phyloP scores from a whole-genome alignment of 345 rosid species.

The Angophora floribunda region DNA sequence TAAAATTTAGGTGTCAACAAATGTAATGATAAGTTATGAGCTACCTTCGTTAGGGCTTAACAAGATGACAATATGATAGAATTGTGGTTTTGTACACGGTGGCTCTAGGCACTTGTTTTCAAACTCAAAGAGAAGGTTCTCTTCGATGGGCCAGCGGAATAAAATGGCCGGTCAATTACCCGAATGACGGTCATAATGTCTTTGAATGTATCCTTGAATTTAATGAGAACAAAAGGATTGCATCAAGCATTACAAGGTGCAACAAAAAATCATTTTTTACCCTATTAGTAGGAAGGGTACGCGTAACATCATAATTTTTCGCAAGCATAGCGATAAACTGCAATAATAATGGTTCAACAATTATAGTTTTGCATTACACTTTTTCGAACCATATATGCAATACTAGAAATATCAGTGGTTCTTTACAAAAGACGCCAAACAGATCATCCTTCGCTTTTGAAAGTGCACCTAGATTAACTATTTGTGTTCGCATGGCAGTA shows the following conservation, averaged over 20 bases:
- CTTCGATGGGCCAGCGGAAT: background rate
- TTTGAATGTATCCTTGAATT: background rate
- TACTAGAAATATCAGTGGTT: background rate
- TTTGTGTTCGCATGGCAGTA: slow-evolving; percentile 71
- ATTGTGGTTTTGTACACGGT: background rate
- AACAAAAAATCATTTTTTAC: too few species aligned
- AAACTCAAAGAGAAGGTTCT: background rate
- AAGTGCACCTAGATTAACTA: slow-evolving; percentile 63
- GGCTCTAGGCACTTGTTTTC: background rate
- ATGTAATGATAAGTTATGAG: background rate
- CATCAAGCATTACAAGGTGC: background rate
- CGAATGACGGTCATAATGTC: background rate
- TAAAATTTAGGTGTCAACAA: too few species aligned
- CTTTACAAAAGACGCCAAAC: background rate
- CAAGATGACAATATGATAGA: background rate
- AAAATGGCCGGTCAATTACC: background rate
- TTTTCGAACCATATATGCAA: background rate
- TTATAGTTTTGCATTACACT: background rate
- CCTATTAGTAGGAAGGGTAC: background rate
- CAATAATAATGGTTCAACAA: too few species aligned
- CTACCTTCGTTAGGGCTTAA: background rate
- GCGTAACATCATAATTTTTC: background rate
- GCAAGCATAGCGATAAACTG: background rate
- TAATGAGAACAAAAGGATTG: background rate
- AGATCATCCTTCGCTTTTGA: background rate